Conservation (phyloP, 2,329 filamentous ascomycete genomes). For the Madurella mycetomatis region DNA sequence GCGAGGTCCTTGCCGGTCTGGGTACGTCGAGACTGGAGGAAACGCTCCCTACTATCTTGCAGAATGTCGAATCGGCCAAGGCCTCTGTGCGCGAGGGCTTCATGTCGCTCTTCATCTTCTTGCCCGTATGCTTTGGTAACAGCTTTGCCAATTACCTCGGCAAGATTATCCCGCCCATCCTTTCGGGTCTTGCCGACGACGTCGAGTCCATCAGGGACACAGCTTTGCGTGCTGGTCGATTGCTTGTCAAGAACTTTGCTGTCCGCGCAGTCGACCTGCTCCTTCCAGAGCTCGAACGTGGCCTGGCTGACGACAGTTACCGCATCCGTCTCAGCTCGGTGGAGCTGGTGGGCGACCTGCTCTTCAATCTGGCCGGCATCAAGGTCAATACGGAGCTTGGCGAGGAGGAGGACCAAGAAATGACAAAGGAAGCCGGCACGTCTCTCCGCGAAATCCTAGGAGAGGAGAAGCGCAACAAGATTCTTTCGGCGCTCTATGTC, state of each 20-base stretch:
- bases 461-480: slow-evolving; percentile 94
- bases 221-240: slow-evolving; percentile 85
- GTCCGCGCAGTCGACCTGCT: slow-evolving; percentile 90
- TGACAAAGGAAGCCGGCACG: slow-evolving; percentile 77
- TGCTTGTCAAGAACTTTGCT: slow-evolving; percentile 98
- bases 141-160: slow-evolving; percentile 94
- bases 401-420: slow-evolving; percentile 72
- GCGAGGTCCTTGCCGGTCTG: slow-evolving; percentile 90
- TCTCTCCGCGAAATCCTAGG: slow-evolving; percentile 93
- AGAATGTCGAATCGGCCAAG: slow-evolving; percentile 91
- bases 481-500: slow-evolving; percentile 94
- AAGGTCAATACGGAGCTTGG: slow-evolving; percentile 72
- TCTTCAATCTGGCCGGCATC: slow-evolving; percentile 97
- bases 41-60: slow-evolving; percentile 89
- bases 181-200: slow-evolving; percentile 91
- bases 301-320: slow-evolving; percentile 94
- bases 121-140: slow-evolving; percentile 98
- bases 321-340: slow-evolving; percentile 97
- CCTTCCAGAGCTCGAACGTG: slow-evolving; percentile 89
- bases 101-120: slow-evolving; percentile 99
- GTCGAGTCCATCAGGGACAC: slow-evolving; percentile 95
- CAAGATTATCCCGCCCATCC: slow-evolving; percentile 91
- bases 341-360: slow-evolving; percentile 89
- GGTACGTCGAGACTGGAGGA: slow-evolving; percentile 91
- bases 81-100: slow-evolving; percentile 91